Evolutionary conservation across 2,329 filamentous ascomycete genomes (phyloP), one percentile per base, ranked within the genome.

Genomic region (Penicillium sumatraense): DNA sequence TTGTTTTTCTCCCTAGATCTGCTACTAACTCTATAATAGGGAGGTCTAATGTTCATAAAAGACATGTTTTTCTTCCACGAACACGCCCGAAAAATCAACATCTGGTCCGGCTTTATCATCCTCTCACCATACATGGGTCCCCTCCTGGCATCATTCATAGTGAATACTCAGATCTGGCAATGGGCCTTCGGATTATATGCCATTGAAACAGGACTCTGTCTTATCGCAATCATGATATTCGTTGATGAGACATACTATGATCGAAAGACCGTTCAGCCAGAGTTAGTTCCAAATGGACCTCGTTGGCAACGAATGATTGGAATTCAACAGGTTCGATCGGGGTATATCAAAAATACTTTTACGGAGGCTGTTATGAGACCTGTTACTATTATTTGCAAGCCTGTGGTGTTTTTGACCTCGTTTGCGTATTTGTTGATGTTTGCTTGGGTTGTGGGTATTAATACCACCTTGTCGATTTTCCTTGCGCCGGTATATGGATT

Each of bases 391-490:
- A 65, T 78, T 33, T 51, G 65, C 42, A 78, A 79, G 42, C 70
- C 72, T 1, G 70, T 75, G 0, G 70, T 79, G 2, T 61, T 76
- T 33, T 51, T 75, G 0, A 62, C 68, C 0, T 61, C 57, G 2
- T 31, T 78, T 8, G 77, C 76, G 53, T 78, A 78, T 53, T 57
- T 76, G 23, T 58, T 78, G 13, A 75, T 68, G 3, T 77, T 76
- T 56, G 73, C 73, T 1, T 77, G 74, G 74, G 70, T 76, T 21
- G 69, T 76, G 18, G 82, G 81, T 5, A 81, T 85, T 67, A 85
- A 85, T 63, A 83, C 81, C 0, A 84, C 82, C 0, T 72, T 83
- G 0, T 73, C 80, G 41, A 81, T 84, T 18, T 80, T 84, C 54
- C 71, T 85, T 3, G 72, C 74, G 1, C 78, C 78, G 0, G 67